Evolutionary conservation across 768 basidiomycete genomes (phyloP).

Genomic region (Leccinum fibrillosum): DNA sequence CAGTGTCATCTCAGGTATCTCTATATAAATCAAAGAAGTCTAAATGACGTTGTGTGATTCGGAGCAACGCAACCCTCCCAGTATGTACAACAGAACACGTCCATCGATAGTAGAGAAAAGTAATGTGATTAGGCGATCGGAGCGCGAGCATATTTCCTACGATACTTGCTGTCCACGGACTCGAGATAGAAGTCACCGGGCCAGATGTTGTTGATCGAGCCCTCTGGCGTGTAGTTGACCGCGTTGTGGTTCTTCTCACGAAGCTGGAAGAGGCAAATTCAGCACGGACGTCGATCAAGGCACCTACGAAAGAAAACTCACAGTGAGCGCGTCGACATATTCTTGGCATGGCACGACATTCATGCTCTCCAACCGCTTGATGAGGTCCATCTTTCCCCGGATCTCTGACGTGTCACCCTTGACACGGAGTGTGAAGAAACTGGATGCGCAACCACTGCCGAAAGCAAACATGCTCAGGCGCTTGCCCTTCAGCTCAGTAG

Average conservation of each 20-base stretch:
- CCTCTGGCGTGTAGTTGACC: conserved; percentile 77
- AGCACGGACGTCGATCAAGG: neutral
- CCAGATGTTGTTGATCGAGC: conserved; percentile 90
- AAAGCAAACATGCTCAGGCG: conserved; percentile 94
- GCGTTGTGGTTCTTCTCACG: conserved; percentile 98
- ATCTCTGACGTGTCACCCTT: conserved; percentile 88
- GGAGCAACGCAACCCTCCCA: too few species aligned
- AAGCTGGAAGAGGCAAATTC: conserved; percentile 48
- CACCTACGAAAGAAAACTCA: conserved; percentile 32
- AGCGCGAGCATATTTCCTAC: conserved; percentile 75
- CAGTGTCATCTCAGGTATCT: neutral
- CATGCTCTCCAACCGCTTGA: conserved; percentile 75
- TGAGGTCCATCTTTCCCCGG: conserved; percentile 74
- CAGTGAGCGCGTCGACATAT: conserved; percentile 82
- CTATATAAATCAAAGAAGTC: too few species aligned
- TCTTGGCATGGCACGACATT: conserved; percentile 90
- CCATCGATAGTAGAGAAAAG: neutral
- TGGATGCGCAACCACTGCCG: conserved; percentile 92
- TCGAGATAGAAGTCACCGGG: conserved; percentile 92
- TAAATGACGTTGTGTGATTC: too few species aligned
- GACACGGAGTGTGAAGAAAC: conserved; percentile 85
- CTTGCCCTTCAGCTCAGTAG: conserved; percentile 71
- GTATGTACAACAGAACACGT: neutral
- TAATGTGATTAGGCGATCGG: conserved; percentile 27
- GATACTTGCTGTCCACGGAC: conserved; percentile 84